phyloP scores from a whole-genome alignment of 192 early-diverging fungal species.

The Irineochytrium annulatum region DNA sequence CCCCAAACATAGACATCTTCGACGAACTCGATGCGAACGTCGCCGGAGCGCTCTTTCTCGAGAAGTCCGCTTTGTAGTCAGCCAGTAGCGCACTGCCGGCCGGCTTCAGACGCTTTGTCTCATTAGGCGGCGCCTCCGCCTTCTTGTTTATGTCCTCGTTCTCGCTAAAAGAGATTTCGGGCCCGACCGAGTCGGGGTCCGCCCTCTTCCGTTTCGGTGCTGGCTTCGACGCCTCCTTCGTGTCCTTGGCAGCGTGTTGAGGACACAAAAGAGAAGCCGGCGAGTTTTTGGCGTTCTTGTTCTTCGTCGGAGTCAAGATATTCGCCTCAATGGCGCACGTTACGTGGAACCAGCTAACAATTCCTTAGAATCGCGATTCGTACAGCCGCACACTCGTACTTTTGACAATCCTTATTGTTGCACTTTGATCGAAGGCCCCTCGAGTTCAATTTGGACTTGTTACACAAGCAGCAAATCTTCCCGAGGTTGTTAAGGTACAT shows the following conservation, averaged over 20 bases:
- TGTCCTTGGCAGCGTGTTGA: background rate
- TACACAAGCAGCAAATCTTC: conserved; percentile 14
- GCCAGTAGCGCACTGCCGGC: no score
- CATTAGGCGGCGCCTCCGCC: no score
- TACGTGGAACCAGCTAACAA: conserved; percentile 10
- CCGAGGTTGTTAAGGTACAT: conserved; percentile 6
- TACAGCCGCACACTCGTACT: no score
- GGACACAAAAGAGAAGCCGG: background rate
- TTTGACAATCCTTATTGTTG: conserved; percentile 7
- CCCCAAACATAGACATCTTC: no score
- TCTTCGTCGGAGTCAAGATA: background rate
- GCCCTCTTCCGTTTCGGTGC: background rate
- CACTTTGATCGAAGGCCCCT: conserved; percentile 9
- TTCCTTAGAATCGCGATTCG: background rate
- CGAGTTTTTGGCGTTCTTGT: background rate
- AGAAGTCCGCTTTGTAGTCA: no score
- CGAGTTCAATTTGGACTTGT: background rate
- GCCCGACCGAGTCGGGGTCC: background rate
- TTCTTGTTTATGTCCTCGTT: no score
- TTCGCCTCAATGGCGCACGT: conserved; percentile 13
- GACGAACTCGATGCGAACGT: no score
- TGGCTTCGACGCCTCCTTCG: background rate
- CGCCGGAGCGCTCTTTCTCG: no score
- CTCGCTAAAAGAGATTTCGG: background rate
- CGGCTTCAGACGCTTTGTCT: no score